Conservation (phyloP, 2,329 filamentous ascomycete genomes). For the Colletotrichum graminicola region DNA sequence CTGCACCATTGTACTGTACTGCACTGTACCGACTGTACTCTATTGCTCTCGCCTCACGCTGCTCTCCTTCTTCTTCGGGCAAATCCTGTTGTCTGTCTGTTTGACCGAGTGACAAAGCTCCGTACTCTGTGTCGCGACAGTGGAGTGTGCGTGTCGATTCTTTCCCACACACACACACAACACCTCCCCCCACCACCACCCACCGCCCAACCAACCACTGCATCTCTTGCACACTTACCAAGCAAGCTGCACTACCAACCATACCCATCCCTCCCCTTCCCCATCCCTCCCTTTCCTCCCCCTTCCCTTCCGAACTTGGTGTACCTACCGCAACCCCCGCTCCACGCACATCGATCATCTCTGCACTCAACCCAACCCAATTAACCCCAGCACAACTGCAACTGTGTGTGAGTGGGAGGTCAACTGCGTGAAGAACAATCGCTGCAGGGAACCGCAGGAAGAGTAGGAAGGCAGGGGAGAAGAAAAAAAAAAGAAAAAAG, state of each 20-base stretch:
- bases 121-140: neutral
- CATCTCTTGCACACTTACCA: too few species aligned
- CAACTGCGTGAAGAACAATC: neutral
- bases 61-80: neutral
- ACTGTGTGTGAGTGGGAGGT: neutral
- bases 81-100: neutral
- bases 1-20: neutral
- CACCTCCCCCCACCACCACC: too few species aligned
- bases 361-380: neutral
- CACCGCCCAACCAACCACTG: too few species aligned
- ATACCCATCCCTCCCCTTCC: too few species aligned
- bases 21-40: neutral
- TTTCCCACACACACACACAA: too few species aligned
- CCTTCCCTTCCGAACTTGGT: too few species aligned
- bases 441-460: neutral
- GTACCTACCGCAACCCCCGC: neutral
- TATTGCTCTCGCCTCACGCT: neutral
- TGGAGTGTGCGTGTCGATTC: neutral
- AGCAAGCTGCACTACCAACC: too few species aligned
- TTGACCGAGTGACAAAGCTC: neutral
- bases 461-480: neutral
- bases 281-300: too few species aligned
- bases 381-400: neutral
- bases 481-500: neutral
- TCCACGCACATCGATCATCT: neutral